Conservation (phyloP, 495 filamentous ascomycete species). For the Neurospora hispaniola region DNA sequence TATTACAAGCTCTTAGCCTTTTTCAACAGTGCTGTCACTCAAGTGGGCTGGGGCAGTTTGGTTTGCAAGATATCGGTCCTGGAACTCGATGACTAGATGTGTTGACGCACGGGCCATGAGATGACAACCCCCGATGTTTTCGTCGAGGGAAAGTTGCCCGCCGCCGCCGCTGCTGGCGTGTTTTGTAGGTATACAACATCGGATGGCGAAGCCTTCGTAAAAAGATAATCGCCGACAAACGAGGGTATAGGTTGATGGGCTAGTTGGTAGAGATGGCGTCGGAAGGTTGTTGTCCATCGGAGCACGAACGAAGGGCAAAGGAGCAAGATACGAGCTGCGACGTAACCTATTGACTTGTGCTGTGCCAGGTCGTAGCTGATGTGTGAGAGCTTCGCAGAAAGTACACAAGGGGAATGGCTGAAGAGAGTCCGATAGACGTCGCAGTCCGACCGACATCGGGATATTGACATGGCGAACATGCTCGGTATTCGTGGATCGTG, state of each 20-base stretch:
- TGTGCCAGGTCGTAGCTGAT: background rate
- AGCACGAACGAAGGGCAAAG: background rate
- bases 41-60: background rate
- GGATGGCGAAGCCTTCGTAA: background rate
- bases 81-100: background rate
- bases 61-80: background rate
- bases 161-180: background rate
- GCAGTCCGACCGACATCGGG: background rate
- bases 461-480: background rate
- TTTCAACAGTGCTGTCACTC: background rate
- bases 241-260: background rate
- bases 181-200: background rate
- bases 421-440: background rate
- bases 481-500: background rate
- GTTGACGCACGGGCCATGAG: background rate
- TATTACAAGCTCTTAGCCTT: background rate
- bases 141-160: background rate
- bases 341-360: constrained; percentile 7
- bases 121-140: background rate
- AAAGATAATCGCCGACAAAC: background rate
- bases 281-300: background rate
- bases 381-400: background rate
- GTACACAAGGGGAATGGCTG: background rate
- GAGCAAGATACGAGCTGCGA: constrained; percentile 16
- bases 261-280: background rate